These are phyloP conservation scores for Apiospora aurea DNA, from an alignment of 2,329 filamentous ascomycete genomes.

Conservation along the genomic window DNA sequence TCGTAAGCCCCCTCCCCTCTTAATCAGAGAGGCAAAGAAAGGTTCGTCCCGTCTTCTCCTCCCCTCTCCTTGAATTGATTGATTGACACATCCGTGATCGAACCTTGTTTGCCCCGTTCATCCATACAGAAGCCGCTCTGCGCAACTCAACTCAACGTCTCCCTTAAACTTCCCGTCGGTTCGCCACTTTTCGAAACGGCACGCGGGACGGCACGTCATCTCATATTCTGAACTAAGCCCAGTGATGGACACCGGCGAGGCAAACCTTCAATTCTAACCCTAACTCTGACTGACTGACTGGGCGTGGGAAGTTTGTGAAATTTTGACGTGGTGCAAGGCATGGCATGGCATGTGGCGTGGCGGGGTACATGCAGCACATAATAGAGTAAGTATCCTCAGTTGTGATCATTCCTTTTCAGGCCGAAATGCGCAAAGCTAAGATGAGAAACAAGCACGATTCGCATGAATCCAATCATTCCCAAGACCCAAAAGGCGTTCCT, in stretches of 20 bases:
- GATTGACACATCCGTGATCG: neutral
- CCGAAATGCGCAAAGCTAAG: no score
- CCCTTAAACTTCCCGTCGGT: neutral
- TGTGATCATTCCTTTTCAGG: no score
- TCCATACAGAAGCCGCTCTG: neutral
- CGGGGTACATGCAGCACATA: no score
- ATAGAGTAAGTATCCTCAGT: no score
- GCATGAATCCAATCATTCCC: no score
- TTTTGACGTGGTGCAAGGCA: neutral
- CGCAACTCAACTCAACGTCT: neutral
- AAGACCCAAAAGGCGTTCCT: no score
- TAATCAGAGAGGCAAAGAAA: neutral
- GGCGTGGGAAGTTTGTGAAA: neutral
- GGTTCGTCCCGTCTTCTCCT: neutral
- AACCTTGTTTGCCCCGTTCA: neutral
- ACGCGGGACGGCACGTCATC: constrained; percentile 14
- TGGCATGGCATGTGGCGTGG: neutral
- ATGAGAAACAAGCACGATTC: no score
- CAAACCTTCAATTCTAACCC: neutral
- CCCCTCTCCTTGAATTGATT: neutral
- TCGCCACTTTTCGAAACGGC: neutral
- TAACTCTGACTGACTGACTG: neutral
- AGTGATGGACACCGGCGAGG: neutral
- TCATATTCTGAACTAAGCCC: neutral
- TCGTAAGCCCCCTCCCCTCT: no score